Conservation (phyloP, 208 protist species). For the Polymyxa betae region DNA sequence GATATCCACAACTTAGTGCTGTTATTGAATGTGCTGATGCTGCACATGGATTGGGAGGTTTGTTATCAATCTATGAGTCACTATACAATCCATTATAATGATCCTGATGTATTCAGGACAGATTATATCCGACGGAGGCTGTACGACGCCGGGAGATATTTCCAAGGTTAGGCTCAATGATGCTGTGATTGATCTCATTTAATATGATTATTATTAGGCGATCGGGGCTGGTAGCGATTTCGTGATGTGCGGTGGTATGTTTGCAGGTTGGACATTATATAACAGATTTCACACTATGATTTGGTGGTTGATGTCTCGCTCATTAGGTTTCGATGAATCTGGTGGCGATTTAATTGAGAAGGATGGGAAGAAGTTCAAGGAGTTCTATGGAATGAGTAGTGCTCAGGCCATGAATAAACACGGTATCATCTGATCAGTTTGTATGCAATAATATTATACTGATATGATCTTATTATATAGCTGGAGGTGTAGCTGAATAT, state of each 20-base stretch:
- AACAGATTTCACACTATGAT: no score
- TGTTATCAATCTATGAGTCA: background rate
- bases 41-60: conserved; percentile 67
- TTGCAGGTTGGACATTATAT: no score
- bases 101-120: no score
- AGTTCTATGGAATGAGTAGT: conserved; percentile 70
- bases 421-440: no score
- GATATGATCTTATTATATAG: no score
- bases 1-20: conserved; percentile 68
- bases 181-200: no score
- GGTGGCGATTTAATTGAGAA: conserved; percentile 62
- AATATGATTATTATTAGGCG: no score
- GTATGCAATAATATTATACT: background rate
- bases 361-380: conserved; percentile 64
- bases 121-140: conserved; percentile 65
- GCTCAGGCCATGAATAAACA: conserved; percentile 68
- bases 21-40: conserved; percentile 71
- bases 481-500: conserved; percentile 65
- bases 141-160: conserved; percentile 67
- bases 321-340: conserved; percentile 64
- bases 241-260: conserved; percentile 66
- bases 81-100: background rate
- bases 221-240: conserved; percentile 70
- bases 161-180: no score
- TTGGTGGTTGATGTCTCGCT: no score